phyloP scores from a whole-genome alignment of 2,329 filamentous ascomycete species.

The Paecilomyces fulvus region DNA sequence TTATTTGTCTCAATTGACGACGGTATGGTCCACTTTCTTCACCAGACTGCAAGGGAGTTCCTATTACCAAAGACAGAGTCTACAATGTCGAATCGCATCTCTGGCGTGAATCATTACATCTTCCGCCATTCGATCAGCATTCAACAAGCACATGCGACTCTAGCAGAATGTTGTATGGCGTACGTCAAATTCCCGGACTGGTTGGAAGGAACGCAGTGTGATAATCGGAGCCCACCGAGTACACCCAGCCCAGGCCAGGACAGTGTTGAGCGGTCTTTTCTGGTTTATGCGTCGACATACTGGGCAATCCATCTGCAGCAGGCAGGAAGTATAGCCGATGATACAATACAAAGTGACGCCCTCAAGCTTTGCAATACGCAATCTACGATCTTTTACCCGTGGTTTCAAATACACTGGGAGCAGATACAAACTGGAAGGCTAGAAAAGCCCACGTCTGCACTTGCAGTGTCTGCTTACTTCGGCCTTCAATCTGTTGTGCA shows the following conservation, averaged over 20 bases:
- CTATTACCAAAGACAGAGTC: slow-evolving; percentile 15
- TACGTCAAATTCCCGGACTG: not conserved
- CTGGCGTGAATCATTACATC: not conserved
- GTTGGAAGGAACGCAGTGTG: not conserved
- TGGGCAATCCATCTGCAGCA: not conserved
- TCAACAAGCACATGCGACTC: not conserved
- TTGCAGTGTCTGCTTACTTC: not conserved
- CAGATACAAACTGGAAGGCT: not conserved
- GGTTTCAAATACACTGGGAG: not conserved
- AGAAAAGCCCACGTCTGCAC: not conserved
- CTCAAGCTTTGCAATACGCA: not conserved
- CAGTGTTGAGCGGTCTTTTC: not conserved
- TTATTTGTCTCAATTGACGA: slow-evolving; percentile 13
- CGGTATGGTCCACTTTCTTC: slow-evolving; percentile 12
- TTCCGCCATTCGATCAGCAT: not conserved
- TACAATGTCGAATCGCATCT: not conserved
- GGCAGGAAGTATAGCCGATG: not conserved
- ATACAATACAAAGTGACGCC: not conserved
- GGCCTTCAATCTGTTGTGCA: not conserved
- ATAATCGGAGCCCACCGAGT: not conserved
- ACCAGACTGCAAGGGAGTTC: slow-evolving; percentile 15
- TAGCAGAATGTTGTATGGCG: not conserved
- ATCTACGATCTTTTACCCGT: not conserved
- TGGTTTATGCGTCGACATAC: not conserved
- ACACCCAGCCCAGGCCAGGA: not conserved